Evolutionary conservation across 495 filamentous ascomycete species (phyloP).

Genomic region (Tuber indicum): DNA sequence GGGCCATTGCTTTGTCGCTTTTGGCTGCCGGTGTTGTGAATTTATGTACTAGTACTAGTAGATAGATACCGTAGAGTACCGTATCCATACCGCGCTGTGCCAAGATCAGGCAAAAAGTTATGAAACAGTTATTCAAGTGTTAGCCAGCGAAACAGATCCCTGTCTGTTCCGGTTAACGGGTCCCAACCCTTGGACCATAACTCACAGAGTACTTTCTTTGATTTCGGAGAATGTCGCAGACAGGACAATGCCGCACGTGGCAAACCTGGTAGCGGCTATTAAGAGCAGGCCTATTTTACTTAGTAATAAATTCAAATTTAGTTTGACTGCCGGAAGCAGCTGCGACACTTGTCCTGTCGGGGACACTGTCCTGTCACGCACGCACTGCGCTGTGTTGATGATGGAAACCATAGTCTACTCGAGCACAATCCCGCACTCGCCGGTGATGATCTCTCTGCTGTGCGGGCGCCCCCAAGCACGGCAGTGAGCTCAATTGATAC

Average conservation of each 20-base stretch:
- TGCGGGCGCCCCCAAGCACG: background rate
- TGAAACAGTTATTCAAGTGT: too few species aligned
- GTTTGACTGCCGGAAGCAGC: too few species aligned
- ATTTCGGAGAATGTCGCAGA: background rate
- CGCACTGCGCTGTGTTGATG: too few species aligned
- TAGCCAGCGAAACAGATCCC: too few species aligned
- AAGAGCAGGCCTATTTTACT: background rate
- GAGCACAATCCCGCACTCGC: background rate
- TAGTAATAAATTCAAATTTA: background rate
- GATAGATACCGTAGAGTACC: background rate
- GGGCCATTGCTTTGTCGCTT: constrained; percentile 15
- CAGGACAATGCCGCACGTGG: background rate
- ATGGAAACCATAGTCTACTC: too few species aligned
- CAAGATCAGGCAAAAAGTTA: too few species aligned
- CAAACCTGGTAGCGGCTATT: background rate
- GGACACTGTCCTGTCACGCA: too few species aligned
- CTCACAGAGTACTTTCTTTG: background rate
- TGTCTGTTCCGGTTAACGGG: too few species aligned
- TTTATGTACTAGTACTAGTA: too few species aligned
- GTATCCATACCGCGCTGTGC: background rate
- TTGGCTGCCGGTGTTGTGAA: background rate
- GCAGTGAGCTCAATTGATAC: background rate
- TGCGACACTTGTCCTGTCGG: too few species aligned
- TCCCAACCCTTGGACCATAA: background rate
- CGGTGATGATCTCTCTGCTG: background rate